Base-by-base conservation (phyloP, 2,329 filamentous ascomycete species). In the Ascosphaera aggregata region DNA sequence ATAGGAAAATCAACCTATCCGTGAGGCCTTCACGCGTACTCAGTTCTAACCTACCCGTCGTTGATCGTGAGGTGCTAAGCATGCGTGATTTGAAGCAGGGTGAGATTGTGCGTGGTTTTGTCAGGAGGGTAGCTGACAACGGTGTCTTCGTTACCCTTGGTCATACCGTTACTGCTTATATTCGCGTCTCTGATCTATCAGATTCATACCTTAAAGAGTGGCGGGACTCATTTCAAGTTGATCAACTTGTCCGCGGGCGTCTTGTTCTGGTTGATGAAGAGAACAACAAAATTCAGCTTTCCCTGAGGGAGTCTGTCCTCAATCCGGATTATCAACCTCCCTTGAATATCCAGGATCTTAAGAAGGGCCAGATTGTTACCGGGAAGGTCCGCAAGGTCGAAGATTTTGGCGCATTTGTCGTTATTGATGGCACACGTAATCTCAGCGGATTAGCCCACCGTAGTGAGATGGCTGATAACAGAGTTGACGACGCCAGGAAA, bases 131-230 rank as follows among this genome's bases (percentile, higher is more conserved):
- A 34, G 70, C 80, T 0, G 82, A 93, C 46, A 86, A 84, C 54
- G 89, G 89, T 39, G 58, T 98, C 2, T 93, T 94, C 49, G 71
- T 98, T 36, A 69, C 76, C 18, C 65, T 98, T 2, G 84, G 85
- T 34, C 79, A 80, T 15, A 73, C 77, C 44, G 67, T 93, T 15
- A 80, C 79, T 38, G 85, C 76, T 1, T 77, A 85, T 49, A 79
- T 93, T 37, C 77, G 80, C 47, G 76, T 95, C 39, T 72, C 78
- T 8, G 85, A 95, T 54, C 66, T 98, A 11, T 93, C 85, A 0
- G 89, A 98, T 54, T 69, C 72, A 5, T 98, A 76, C 54, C 61
- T 98, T 49, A 95, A 95, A 57, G 81, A 95, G 43, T 98, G 89
- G 89, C 91, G 93, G 60, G 72, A 80, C 27, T 65, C 76, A 35